phyloP scores from a whole-genome alignment of 1,284 basidiomycete species.

The Sanghuangporus weigelae region DNA sequence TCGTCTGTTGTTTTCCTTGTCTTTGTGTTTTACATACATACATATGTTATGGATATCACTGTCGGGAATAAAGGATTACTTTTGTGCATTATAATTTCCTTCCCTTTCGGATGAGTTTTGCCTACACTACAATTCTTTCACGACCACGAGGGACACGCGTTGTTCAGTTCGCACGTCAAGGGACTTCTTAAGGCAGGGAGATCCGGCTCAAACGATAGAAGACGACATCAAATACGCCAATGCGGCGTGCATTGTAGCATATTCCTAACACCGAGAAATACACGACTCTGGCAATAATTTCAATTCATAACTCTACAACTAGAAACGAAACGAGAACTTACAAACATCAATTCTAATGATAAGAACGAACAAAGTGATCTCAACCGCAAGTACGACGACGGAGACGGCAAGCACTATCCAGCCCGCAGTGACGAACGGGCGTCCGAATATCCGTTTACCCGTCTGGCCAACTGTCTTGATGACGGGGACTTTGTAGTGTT shows the following conservation, averaged over 20 bases:
- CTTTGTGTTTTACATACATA: too few relatives aligned
- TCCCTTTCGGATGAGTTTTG: not conserved
- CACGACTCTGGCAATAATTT: too few relatives aligned
- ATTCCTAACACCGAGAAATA: too few relatives aligned
- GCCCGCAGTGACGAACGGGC: conserved; percentile 78
- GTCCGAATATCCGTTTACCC: conserved; percentile 56
- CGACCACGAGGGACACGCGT: not conserved
- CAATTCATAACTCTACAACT: too few relatives aligned
- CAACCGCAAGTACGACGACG: conserved; percentile 54
- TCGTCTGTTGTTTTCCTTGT: not conserved
- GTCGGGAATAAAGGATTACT: not conserved
- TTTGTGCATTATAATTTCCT: not conserved
- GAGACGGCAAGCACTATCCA: conserved; percentile 63
- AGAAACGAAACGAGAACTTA: not conserved
- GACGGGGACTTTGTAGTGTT: conserved; percentile 5
- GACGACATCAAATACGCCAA: too few relatives aligned
- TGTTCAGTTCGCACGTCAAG: not conserved
- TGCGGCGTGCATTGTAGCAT: too few relatives aligned
- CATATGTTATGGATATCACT: not conserved
- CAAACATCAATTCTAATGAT: conserved; percentile 32
- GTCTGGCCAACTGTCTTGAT: conserved; percentile 55
- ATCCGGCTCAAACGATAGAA: too few relatives aligned
- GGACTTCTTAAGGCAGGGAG: too few relatives aligned
- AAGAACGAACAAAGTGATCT: conserved; percentile 60
- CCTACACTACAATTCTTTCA: not conserved